A percentile compares a stretch with the other conserved stretches of the same genome.
Conservation (phyloP, 805 yeast species). For the Starmerella bombicola region DNA sequence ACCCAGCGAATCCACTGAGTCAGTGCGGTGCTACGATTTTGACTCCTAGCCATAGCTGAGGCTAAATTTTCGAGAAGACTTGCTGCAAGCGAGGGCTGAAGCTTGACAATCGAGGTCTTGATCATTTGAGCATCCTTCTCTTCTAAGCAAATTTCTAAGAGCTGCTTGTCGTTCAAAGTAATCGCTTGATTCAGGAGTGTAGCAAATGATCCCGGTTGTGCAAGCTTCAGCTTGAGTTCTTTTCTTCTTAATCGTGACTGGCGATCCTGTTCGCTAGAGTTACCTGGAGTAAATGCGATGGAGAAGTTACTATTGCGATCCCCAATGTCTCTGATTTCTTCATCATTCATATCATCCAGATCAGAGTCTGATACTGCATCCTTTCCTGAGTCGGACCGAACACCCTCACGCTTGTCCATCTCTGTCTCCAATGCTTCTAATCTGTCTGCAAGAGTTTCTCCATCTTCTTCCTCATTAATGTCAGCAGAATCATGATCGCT, state of each 20-base stretch:
- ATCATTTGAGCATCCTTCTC: constrained; percentile 41
- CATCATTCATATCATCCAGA: neutral
- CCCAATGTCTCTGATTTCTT: neutral
- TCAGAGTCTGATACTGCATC: too few species aligned
- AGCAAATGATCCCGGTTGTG: constrained; percentile 65
- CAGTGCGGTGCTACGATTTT: constrained; percentile 40
- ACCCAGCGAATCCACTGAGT: constrained; percentile 73
- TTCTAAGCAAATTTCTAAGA: constrained; percentile 69
- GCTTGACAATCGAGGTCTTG: constrained; percentile 42
- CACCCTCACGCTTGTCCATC: constrained; percentile 10
- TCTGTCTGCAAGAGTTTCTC: constrained; percentile 34
- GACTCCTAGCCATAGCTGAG: constrained; percentile 39
- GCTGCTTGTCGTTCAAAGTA: constrained; percentile 69
- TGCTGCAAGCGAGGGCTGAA: constrained; percentile 37
- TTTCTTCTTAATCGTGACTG: constrained; percentile 5
- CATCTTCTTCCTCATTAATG: constrained; percentile 8
- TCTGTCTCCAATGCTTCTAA: constrained; percentile 29
- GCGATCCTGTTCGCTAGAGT: constrained; percentile 24
- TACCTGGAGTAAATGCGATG: neutral
- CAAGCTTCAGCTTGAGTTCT: constrained; percentile 33
- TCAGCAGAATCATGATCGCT: constrained; percentile 21
- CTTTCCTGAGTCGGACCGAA: too few species aligned
- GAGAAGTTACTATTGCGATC: neutral
- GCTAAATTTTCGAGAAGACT: constrained; percentile 38
- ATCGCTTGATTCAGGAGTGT: constrained; percentile 81